phyloP scores from a whole-genome alignment of 345 rosid species.

The Ceriops zippeliana region DNA sequence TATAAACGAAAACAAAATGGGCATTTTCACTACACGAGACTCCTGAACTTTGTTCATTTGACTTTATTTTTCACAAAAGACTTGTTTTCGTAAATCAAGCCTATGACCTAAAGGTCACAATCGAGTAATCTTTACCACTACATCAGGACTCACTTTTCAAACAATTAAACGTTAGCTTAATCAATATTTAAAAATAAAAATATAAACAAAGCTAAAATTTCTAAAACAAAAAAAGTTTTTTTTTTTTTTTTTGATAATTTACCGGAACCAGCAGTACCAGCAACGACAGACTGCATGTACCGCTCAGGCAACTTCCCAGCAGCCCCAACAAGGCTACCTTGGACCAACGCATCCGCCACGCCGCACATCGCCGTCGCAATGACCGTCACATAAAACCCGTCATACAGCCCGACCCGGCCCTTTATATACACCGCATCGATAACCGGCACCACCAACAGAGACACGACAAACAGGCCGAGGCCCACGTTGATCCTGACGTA shows the following conservation, averaged over 20 bases:
- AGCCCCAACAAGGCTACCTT: constrained; percentile 81
- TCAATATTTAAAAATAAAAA: neutral
- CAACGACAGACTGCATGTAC: constrained; percentile 90
- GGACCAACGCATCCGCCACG: constrained; percentile 80
- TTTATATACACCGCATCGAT: constrained; percentile 70
- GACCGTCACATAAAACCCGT: constrained; percentile 64
- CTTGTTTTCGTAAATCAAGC: no score
- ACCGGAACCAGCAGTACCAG: constrained; percentile 98
- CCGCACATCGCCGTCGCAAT: constrained; percentile 57
- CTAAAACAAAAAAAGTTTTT: neutral
- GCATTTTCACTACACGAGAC: no score
- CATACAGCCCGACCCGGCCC: constrained; percentile 74
- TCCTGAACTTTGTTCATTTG: no score
- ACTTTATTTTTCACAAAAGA: no score
- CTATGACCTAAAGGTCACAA: no score
- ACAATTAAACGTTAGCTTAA: no score
- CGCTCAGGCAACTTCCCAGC: constrained; percentile 94
- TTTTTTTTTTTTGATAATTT: constrained; percentile 1
- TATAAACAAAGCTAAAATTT: neutral
- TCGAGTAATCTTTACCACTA: no score
- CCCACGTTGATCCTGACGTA: constrained; percentile 75
- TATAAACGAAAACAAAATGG: no score
- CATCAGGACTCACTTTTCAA: neutral
- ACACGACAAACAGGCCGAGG: constrained; percentile 46
- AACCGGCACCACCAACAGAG: constrained; percentile 71